Percentiles rank a stretch among this genome's conserved stretches.
Evolutionary conservation across 2,329 filamentous ascomycete species (phyloP).

Genomic region (Aspergillus tanneri): DNA sequence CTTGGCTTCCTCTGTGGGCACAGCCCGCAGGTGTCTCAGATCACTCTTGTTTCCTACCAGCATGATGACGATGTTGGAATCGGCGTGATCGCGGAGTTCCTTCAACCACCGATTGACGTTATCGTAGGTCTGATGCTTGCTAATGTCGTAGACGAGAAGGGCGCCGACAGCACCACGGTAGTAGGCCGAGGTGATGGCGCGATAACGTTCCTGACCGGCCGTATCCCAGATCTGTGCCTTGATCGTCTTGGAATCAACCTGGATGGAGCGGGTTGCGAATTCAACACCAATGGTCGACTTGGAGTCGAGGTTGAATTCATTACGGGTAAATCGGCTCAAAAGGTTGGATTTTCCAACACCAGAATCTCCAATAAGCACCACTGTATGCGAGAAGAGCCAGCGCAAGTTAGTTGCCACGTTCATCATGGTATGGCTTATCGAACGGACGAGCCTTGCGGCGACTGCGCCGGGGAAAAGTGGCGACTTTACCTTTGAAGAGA

Average conservation of each 20-base stretch:
- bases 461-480: conserved; percentile 23
- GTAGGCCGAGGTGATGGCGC: conserved; percentile 98
- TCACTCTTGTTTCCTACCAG: conserved; percentile 99
- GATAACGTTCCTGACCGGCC: conserved; percentile 96
- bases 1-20: conserved; percentile 97
- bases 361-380: conserved; percentile 98
- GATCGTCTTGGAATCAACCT: conserved; percentile 99
- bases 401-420: conserved; percentile 19
- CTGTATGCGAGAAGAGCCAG: conserved; percentile 48
- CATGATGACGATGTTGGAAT: conserved; percentile 99
- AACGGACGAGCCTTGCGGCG: conserved; percentile 21
- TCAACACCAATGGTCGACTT: conserved; percentile 99
- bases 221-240: conserved; percentile 99
- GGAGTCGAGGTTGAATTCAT: conserved; percentile 99
- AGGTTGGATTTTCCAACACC: conserved; percentile 99
- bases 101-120: conserved; percentile 99
- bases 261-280: conserved; percentile 96
- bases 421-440: conserved; percentile 8
- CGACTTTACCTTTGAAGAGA: conserved; percentile 87
- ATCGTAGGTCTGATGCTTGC: conserved; percentile 99
- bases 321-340: conserved; percentile 97
- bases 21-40: conserved; percentile 96
- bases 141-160: conserved; percentile 98
- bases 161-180: conserved; percentile 97
- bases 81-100: conserved; percentile 94